phyloP scores from a whole-genome alignment of 2,329 filamentous ascomycete species.

The Graphiopsis chlorocephala region DNA sequence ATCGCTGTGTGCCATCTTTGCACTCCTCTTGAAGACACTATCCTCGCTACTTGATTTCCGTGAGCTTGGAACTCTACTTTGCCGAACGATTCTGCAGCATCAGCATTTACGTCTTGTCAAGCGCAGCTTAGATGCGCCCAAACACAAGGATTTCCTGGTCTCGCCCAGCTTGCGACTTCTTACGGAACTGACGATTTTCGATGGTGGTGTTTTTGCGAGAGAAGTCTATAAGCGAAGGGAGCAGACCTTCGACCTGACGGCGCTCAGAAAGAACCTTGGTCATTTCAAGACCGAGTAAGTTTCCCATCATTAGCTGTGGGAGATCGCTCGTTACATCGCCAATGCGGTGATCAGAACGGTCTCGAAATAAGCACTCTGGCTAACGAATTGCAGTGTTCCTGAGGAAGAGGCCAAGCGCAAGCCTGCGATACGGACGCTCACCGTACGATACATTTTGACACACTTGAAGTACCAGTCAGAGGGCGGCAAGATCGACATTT shows the following conservation, averaged over 20 bases:
- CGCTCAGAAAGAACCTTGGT: slow-evolving; percentile 75
- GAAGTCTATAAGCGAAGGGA: slow-evolving; percentile 71
- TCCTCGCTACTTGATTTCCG: slow-evolving; percentile 72
- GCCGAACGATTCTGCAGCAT: slow-evolving; percentile 76
- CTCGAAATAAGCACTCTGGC: neutral
- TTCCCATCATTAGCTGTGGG: neutral
- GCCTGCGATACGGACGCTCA: slow-evolving; percentile 78
- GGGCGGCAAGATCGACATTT: slow-evolving; percentile 75
- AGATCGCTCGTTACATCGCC: neutral
- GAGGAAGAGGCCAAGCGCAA: slow-evolving; percentile 62
- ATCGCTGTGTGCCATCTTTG: slow-evolving; percentile 74
- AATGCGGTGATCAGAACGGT: neutral
- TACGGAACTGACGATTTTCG: slow-evolving; percentile 79
- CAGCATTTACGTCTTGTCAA: slow-evolving; percentile 78
- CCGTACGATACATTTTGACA: slow-evolving; percentile 75
- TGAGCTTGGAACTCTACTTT: slow-evolving; percentile 72
- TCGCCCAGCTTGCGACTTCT: slow-evolving; percentile 83
- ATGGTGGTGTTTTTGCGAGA: slow-evolving; percentile 77
- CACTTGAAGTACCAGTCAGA: slow-evolving; percentile 75
- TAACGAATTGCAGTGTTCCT: slow-evolving; percentile 23
- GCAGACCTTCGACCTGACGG: slow-evolving; percentile 68
- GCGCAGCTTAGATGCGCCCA: slow-evolving; percentile 73
- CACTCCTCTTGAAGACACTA: slow-evolving; percentile 74
- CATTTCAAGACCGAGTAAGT: slow-evolving; percentile 55
- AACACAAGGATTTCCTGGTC: slow-evolving; percentile 82